Conservation (phyloP, 2,329 filamentous ascomycete genomes). For the Lecanosticta acicola region DNA sequence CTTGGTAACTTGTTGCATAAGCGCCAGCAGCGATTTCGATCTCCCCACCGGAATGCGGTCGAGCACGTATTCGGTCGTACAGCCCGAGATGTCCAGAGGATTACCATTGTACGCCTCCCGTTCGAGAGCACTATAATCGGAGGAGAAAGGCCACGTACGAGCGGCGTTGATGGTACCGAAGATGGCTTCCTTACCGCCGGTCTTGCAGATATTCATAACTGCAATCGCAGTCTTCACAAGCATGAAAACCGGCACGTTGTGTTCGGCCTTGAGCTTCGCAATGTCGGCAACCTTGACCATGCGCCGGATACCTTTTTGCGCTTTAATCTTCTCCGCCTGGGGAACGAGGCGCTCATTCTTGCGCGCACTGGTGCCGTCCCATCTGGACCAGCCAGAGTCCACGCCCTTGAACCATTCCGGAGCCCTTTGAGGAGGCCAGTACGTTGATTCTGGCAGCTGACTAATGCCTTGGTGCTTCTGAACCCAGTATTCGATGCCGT, state of each 20-base stretch:
- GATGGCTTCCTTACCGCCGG: slow-evolving; percentile 29
- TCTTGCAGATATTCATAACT: slow-evolving; percentile 27
- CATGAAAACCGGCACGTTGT: slow-evolving; percentile 32
- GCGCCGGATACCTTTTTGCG: slow-evolving; percentile 27
- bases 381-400: slow-evolving; percentile 27
- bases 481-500: slow-evolving; percentile 29
- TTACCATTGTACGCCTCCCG: slow-evolving; percentile 27
- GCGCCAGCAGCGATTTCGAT: slow-evolving; percentile 22
- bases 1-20: slow-evolving; percentile 30
- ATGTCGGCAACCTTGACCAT: slow-evolving; percentile 27
- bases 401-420: slow-evolving; percentile 32
- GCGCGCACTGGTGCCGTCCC: slow-evolving; percentile 25
- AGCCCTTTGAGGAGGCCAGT: slow-evolving; percentile 29
- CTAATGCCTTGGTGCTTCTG: slow-evolving; percentile 28
- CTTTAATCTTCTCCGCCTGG: slow-evolving; percentile 21
- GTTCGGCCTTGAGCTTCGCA: slow-evolving; percentile 27
- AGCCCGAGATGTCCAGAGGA: slow-evolving; percentile 32
- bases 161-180: slow-evolving; percentile 32
- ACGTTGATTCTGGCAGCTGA: slow-evolving; percentile 21
- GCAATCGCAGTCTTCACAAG: slow-evolving; percentile 32
- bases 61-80: slow-evolving; percentile 32
- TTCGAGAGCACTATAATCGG: slow-evolving; percentile 26
- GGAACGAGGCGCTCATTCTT: slow-evolving; percentile 22
- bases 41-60: slow-evolving; percentile 27
- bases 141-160: slow-evolving; percentile 31